Evolutionary conservation across 441 rosid genomes (phyloP).

Genomic region (Aquilaria agallochum): DNA sequence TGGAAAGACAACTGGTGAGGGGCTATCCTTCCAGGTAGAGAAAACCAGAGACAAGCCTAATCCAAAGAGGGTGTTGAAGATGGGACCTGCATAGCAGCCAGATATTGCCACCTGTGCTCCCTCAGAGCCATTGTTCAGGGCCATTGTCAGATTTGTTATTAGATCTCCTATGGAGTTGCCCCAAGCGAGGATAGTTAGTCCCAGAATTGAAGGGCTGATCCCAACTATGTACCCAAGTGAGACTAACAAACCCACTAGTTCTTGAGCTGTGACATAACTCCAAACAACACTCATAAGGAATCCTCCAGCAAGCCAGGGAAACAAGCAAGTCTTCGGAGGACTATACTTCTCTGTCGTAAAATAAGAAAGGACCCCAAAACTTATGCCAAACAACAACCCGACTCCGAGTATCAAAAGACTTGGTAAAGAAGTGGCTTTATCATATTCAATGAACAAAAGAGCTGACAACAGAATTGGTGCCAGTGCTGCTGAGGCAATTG

Average conservation of each 20-base stretch:
- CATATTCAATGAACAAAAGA: conserved; percentile 41
- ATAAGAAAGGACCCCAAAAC: conserved; percentile 45
- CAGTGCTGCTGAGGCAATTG: conserved; percentile 54
- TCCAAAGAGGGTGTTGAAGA: conserved; percentile 74
- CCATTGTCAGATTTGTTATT: conserved; percentile 63
- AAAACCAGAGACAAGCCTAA: conserved; percentile 64
- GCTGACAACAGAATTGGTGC: conserved; percentile 60
- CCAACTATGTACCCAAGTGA: conserved; percentile 60
- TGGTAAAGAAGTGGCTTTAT: conserved; percentile 13
- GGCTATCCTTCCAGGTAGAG: conserved; percentile 51
- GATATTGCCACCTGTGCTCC: conserved; percentile 84
- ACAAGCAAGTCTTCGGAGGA: conserved; percentile 57
- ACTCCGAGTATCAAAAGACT: conserved; percentile 35
- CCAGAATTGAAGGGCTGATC: conserved; percentile 65
- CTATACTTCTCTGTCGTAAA: conserved; percentile 43
- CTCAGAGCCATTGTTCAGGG: conserved; percentile 49
- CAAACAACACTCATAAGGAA: conserved; percentile 83
- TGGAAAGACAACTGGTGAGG: conserved; percentile 40
- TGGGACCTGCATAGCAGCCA: conserved; percentile 85
- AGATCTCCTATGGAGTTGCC: conserved; percentile 88
- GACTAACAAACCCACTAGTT: conserved; percentile 70
- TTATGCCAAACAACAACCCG: conserved; percentile 39
- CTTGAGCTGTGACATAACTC: conserved; percentile 84
- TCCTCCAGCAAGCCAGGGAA: conserved; percentile 91
- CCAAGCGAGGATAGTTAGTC: conserved; percentile 86